Conservation (phyloP, 2,329 filamentous ascomycete species). For the Fusarium nisikadoi region DNA sequence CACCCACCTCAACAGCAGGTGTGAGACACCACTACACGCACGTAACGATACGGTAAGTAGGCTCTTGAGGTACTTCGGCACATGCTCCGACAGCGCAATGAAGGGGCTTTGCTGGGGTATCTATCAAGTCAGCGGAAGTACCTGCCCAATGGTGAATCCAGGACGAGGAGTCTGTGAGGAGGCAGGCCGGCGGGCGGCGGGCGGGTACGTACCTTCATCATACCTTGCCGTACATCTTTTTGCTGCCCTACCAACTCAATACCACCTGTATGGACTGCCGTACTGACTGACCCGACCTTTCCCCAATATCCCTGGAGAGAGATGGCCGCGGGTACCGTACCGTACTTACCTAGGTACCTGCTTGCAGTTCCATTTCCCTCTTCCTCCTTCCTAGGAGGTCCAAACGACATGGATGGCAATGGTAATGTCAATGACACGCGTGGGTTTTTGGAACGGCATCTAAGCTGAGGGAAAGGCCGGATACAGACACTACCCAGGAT, state of each 20-base stretch:
- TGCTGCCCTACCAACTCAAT: neutral
- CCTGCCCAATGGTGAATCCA: neutral
- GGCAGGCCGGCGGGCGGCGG: neutral
- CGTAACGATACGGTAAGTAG: neutral
- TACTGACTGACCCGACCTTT: neutral
- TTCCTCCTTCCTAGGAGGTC: slow-evolving; percentile 1
- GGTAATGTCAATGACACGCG: neutral
- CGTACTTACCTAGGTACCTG: neutral
- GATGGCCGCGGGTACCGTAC: neutral
- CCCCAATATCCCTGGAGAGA: neutral
- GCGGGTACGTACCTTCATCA: neutral
- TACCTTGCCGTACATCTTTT: neutral
- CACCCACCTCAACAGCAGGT: slow-evolving; percentile 5
- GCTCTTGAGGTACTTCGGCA: neutral
- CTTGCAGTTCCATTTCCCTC: slow-evolving; percentile 1
- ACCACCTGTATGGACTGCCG: neutral
- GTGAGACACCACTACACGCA: neutral
- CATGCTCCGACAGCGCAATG: neutral
- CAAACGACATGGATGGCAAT: slow-evolving; percentile 5
- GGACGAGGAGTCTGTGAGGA: neutral
- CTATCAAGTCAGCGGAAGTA: neutral
- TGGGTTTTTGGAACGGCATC: neutral
- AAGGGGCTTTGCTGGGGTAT: neutral
- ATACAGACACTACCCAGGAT: slow-evolving; percentile 14
- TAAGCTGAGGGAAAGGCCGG: slow-evolving; percentile 13